These are phyloP conservation scores for Ceratocystis eucalypticola DNA, from an alignment of 2,329 filamentous ascomycete genomes.

Conservation along the genomic window DNA sequence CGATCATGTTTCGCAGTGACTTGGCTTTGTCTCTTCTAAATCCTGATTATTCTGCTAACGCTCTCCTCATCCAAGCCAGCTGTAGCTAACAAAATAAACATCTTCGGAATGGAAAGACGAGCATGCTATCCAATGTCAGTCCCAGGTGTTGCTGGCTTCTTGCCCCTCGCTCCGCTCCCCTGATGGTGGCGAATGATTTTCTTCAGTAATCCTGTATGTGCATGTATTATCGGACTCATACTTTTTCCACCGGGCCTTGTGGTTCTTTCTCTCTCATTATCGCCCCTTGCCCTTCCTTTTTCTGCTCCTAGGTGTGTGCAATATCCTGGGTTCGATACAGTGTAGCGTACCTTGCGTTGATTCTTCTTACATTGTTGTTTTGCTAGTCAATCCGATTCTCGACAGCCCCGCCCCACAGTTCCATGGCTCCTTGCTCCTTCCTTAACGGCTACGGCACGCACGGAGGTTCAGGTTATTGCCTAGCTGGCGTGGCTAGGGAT, in stretches of 20 bases:
- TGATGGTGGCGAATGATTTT: too few relatives aligned
- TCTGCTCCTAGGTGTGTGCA: too few relatives aligned
- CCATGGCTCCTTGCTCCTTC: background rate
- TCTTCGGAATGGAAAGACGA: too few relatives aligned
- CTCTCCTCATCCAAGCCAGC: too few relatives aligned
- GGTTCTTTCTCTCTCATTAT: background rate
- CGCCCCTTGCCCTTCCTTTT: background rate
- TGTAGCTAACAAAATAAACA: too few relatives aligned
- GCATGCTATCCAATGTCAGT: too few relatives aligned
- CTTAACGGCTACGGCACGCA: background rate
- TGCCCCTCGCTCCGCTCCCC: too few relatives aligned
- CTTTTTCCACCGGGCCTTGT: too few relatives aligned
- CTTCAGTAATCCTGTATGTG: too few relatives aligned
- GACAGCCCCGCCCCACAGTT: background rate
- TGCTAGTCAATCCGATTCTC: background rate
- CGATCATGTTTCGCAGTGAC: background rate
- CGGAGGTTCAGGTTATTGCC: background rate
- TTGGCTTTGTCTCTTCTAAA: background rate
- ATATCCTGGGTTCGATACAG: background rate
- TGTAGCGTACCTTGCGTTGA: background rate
- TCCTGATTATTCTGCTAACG: background rate
- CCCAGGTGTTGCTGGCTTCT: too few relatives aligned
- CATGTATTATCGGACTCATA: too few relatives aligned
- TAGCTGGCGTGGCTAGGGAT: background rate
- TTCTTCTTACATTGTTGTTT: background rate